Evolutionary conservation across 2,329 filamentous ascomycete genomes (phyloP).

Genomic region (Neofusicoccum ribis): DNA sequence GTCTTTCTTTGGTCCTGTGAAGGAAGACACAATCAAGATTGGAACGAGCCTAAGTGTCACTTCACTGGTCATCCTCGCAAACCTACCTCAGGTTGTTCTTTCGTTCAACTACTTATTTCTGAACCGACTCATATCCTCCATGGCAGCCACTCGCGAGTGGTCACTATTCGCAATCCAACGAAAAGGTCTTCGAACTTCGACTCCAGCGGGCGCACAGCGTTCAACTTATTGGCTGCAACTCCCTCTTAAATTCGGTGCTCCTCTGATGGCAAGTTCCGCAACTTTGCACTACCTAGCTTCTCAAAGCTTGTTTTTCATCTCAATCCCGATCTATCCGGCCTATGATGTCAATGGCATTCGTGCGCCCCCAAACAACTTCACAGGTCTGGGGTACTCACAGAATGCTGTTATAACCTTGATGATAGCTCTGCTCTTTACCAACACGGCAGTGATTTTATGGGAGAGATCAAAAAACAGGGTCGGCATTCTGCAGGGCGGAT

Average conservation of each 20-base stretch:
- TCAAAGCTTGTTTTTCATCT: constrained; percentile 24
- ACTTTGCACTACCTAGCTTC: constrained; percentile 47
- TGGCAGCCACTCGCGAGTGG: constrained; percentile 45
- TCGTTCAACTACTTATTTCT: constrained; percentile 49
- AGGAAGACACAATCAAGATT: neutral
- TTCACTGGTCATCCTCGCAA: constrained; percentile 40
- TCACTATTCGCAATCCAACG: constrained; percentile 35
- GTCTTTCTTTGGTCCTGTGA: neutral
- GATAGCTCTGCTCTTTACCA: neutral
- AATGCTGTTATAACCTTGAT: neutral
- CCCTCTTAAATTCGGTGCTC: constrained; percentile 40
- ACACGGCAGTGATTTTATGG: neutral
- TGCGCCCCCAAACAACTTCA: neutral
- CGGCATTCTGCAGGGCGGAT: neutral
- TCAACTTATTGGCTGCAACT: constrained; percentile 44
- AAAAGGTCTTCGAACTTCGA: constrained; percentile 41
- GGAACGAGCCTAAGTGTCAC: too few relatives aligned
- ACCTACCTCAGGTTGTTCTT: constrained; percentile 49
- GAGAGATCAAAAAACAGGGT: neutral
- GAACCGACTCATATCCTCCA: constrained; percentile 49
- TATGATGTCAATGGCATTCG: too few relatives aligned
- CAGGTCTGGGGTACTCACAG: neutral
- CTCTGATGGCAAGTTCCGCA: constrained; percentile 33
- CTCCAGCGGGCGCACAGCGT: constrained; percentile 38
- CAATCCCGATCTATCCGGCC: too few relatives aligned